phyloP scores from a whole-genome alignment of 129 eudicot species.

The Tanacetum coccineum region DNA sequence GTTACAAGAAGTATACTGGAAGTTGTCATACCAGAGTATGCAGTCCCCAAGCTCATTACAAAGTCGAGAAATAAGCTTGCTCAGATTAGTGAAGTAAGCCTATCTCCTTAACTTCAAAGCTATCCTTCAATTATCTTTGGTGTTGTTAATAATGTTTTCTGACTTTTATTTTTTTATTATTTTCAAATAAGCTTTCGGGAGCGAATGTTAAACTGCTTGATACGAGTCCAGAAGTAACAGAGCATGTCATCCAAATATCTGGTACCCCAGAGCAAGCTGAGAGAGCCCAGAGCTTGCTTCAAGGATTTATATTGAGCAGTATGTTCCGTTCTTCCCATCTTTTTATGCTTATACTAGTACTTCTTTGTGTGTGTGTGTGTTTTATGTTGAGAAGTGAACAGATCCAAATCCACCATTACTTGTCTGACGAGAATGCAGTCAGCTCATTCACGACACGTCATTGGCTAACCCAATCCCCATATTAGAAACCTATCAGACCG shows the following conservation, averaged over 20 bases:
- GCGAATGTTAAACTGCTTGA: constrained; percentile 84
- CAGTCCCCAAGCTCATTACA: constrained; percentile 77
- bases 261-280: constrained; percentile 98
- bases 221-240: constrained; percentile 61
- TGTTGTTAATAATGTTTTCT: constrained; percentile 9
- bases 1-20: constrained; percentile 95
- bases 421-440: background rate
- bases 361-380: background rate
- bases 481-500: background rate
- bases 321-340: constrained; percentile 24
- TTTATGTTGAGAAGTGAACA: no score
- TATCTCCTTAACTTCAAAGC: background rate
- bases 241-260: constrained; percentile 78
- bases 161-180: constrained; percentile 19
- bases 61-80: constrained; percentile 84
- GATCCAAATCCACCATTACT: background rate
- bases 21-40: constrained; percentile 93
- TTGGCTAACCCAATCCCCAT: background rate
- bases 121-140: background rate
- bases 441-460: background rate
- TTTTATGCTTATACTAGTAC: background rate
- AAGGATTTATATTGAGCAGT: constrained; percentile 97
- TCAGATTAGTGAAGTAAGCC: constrained; percentile 86
- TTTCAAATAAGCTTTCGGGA: constrained; percentile 76
- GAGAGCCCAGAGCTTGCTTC: constrained; percentile 98